Evolutionary conservation across 2,329 filamentous ascomycete species (phyloP).

Genomic region (Coniosporium tulheliwenetii): DNA sequence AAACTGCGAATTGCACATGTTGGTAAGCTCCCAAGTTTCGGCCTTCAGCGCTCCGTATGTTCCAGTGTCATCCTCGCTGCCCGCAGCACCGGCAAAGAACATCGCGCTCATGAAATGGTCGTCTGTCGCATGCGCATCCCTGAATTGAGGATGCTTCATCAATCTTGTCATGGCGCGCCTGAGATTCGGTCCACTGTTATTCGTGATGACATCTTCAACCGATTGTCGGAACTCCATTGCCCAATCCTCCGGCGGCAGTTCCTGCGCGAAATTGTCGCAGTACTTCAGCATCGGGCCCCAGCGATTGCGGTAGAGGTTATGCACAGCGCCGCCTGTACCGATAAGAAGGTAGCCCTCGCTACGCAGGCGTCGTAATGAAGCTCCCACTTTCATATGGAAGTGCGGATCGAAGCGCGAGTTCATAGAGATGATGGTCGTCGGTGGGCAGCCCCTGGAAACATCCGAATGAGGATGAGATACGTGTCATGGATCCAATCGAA

Average conservation of each 20-base stretch:
- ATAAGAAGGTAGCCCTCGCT: conserved; percentile 40
- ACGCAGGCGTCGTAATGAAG: conserved; percentile 39
- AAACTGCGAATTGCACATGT: conserved; percentile 47
- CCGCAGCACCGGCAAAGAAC: conserved; percentile 44
- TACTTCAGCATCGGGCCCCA: conserved; percentile 51
- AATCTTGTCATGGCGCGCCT: conserved; percentile 40
- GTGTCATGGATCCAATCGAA: conserved; percentile 65
- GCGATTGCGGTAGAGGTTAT: conserved; percentile 53
- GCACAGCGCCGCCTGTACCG: conserved; percentile 47
- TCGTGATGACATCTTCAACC: conserved; percentile 42
- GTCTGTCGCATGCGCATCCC: conserved; percentile 54
- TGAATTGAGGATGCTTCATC: conserved; percentile 52
- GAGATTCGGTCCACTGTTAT: conserved; percentile 38
- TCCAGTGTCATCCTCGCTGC: conserved; percentile 20
- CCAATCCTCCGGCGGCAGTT: conserved; percentile 41
- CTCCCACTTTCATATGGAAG: conserved; percentile 41
- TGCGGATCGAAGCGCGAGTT: conserved; percentile 41
- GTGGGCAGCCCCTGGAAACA: conserved; percentile 53
- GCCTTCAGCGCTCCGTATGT: conserved; percentile 31
- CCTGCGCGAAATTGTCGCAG: conserved; percentile 46
- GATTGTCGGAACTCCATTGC: conserved; percentile 51
- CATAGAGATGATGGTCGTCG: conserved; percentile 44
- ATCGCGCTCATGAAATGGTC: conserved; percentile 54
- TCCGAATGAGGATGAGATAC: conserved; percentile 51
- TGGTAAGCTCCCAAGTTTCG: conserved; percentile 51